Base-by-base conservation (phyloP, 2,329 filamentous ascomycete species). In the Chaetomiaceae sp. region DNA sequence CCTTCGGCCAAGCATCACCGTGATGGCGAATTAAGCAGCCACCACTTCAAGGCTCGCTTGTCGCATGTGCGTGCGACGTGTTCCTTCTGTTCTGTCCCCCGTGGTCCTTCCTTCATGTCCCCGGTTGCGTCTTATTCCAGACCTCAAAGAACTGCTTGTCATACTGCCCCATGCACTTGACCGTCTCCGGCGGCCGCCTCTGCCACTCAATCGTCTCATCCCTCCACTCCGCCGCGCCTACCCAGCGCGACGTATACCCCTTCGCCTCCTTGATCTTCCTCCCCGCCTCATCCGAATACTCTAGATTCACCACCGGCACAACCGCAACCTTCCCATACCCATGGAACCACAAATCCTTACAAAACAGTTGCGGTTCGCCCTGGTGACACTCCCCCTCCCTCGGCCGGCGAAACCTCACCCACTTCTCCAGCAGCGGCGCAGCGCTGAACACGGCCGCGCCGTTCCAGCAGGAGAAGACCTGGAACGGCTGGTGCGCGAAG, bases 391-490 rank as follows among this genome's bases (percentile, higher is more conserved):
- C 78, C 4, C 58, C 64, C 12, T 56, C 54, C 14, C 58, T 48
- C 6, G 61, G 55, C 1, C 54, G 55, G 1, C 78, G 67, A 55
- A 81, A 81, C 6, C 57, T 51, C 2, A 79, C 58, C 9, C 62
- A 63, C 0, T 62, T 55, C 12, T 68, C 61, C 4, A 77, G 18
- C 12, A 81, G 57, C 0, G 75, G 73, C 33, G 62, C 60, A 0
- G 75, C 76, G 0, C 62, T 63, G 42, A 81, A 71, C 0, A 68
- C 69, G 0, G 67, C 66, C 0, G 71, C 74, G 2, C 78, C 79
- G 48, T 81, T 80, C 78, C 78, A 81, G 58, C 79, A 82, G 1
- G 76, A 60, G 48, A 78, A 81, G 0, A 80, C 78, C 57, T 81
- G 79, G 49, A 81, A 74, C 1, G 78, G 76, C n/a, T 62, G 59